Base-by-base conservation (phyloP, 345 rosid species). In the Corymbia maculata region DNA sequence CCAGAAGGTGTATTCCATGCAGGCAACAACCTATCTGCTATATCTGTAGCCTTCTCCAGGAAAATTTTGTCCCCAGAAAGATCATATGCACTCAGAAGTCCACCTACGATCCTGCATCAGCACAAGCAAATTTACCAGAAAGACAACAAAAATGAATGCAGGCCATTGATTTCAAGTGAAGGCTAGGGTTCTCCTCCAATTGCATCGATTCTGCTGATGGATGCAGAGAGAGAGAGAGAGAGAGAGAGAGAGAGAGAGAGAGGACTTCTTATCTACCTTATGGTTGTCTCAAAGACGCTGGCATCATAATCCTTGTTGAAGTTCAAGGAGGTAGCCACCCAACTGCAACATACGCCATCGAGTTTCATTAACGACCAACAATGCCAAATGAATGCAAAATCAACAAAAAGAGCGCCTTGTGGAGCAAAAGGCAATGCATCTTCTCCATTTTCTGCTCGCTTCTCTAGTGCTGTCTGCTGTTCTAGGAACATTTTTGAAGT, bases 261-360 rank as follows among this genome's bases (percentile, higher is more conserved):
- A 30, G 9, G 44, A 49, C 68, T 87, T 51, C 36, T 66, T 28
- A 32, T 87, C 45, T 88, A 98, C 99, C 99, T 98, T 92, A 98
- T 98, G 94, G 98, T 96, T 93, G 99, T 98, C 94, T 97, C 99
- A 84, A 97, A 98, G 88, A 98, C 97, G 87, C 98, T 98, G 88
- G 98, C 99, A 51, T 95, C 94, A 86, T 96, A 95, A 90, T 93
- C 92, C 93, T 96, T 98, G 92, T 94, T 92, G 88, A 97, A 97
- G 92, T 95, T 95, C 95, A 98, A 92, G 86, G 99, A 92, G 89
- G 88, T 94, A 50, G 99, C 98, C 90, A 97, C 96, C 99, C 99
- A 97, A 89, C 99, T 98, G 92, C 92, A 93, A 87, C 21, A 19
- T 89, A 28, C 16, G 50, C 24, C 32, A 89, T 75, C 22, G 7